phyloP scores from a whole-genome alignment of 495 filamentous ascomycete genomes.

The Penicillium desertorum region DNA sequence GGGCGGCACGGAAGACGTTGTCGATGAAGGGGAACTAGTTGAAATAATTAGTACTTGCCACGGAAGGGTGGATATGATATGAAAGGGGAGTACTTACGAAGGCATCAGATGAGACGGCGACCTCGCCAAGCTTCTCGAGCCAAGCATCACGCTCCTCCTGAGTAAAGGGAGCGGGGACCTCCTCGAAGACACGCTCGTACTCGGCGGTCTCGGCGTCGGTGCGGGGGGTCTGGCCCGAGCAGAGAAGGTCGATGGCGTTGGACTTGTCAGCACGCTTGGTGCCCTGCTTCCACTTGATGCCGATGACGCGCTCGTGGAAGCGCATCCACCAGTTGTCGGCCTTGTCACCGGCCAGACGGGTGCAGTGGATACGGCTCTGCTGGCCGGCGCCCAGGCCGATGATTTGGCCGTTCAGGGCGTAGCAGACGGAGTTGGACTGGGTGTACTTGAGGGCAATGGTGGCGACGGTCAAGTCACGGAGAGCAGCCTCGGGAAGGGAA shows the following conservation, averaged over 20 bases:
- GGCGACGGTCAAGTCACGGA: slow-evolving; percentile 88
- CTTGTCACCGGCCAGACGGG: slow-evolving; percentile 96
- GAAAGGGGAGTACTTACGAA: slow-evolving; percentile 63
- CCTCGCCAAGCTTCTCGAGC: slow-evolving; percentile 74
- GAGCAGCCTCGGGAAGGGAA: slow-evolving; percentile 72
- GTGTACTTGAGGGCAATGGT: slow-evolving; percentile 98
- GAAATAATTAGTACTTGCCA: slow-evolving; percentile 13
- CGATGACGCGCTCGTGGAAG: slow-evolving; percentile 83
- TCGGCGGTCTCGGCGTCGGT: slow-evolving; percentile 75
- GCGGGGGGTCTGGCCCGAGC: slow-evolving; percentile 79
- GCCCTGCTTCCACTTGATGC: slow-evolving; percentile 94
- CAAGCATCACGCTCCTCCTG: slow-evolving; percentile 80
- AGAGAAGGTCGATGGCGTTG: slow-evolving; percentile 95
- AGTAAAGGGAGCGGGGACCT: slow-evolving; percentile 82
- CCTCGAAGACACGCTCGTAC: slow-evolving; percentile 88
- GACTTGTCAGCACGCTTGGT: slow-evolving; percentile 95
- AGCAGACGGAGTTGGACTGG: slow-evolving; percentile 98
- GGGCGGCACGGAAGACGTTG: slow-evolving; percentile 86
- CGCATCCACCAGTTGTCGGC: slow-evolving; percentile 99
- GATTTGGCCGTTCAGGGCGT: slow-evolving; percentile 90
- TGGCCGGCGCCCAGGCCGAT: slow-evolving; percentile 94
- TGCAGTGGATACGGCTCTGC: slow-evolving; percentile 98
- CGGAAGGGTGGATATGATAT: slow-evolving; percentile 1
- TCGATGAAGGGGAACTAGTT: slow-evolving; percentile 92
- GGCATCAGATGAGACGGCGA: slow-evolving; percentile 87